Conservation (phyloP, 2,329 filamentous ascomycete genomes). For the Shiraia bambusicola region DNA sequence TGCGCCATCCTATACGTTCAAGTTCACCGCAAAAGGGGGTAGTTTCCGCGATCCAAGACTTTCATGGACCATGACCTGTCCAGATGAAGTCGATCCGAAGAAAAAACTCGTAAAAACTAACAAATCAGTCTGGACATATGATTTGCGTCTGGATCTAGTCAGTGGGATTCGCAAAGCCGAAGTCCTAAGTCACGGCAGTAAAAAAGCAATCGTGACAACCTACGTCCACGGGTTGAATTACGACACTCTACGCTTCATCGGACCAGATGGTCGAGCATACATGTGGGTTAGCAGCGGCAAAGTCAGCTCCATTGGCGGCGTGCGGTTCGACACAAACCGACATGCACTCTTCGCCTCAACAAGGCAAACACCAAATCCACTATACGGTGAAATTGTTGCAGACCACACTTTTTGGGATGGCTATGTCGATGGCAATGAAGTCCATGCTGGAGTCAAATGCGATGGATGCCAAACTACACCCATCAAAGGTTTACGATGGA, state of each 20-base stretch:
- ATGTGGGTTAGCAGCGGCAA: conserved; percentile 35
- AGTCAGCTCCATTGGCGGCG: conserved; percentile 23
- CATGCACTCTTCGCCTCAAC: conserved; percentile 36
- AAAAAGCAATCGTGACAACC: conserved; percentile 26
- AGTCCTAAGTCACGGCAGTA: conserved; percentile 17
- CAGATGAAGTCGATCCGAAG: background rate
- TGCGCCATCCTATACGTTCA: conserved; percentile 23
- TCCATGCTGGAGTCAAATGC: conserved; percentile 19
- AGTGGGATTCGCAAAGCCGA: conserved; percentile 31
- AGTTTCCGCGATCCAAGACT: conserved; percentile 27
- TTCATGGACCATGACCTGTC: conserved; percentile 31
- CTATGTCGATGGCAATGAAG: conserved; percentile 16
- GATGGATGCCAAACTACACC: conserved; percentile 22
- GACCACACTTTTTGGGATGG: conserved; percentile 42
- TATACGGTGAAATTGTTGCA: conserved; percentile 39
- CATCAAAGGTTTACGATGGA: conserved; percentile 30
- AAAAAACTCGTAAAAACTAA: conserved; percentile 5
- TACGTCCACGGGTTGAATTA: conserved; percentile 37
- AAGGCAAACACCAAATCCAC: conserved; percentile 24
- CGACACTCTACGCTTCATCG: conserved; percentile 35
- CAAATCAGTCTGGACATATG: conserved; percentile 28
- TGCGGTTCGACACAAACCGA: conserved; percentile 32
- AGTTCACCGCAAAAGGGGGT: conserved; percentile 27
- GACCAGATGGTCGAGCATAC: conserved; percentile 29
- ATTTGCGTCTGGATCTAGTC: conserved; percentile 25